Evolutionary conservation across 2,329 filamentous ascomycete genomes (phyloP).

Genomic region (Aureobasidium sp.): DNA sequence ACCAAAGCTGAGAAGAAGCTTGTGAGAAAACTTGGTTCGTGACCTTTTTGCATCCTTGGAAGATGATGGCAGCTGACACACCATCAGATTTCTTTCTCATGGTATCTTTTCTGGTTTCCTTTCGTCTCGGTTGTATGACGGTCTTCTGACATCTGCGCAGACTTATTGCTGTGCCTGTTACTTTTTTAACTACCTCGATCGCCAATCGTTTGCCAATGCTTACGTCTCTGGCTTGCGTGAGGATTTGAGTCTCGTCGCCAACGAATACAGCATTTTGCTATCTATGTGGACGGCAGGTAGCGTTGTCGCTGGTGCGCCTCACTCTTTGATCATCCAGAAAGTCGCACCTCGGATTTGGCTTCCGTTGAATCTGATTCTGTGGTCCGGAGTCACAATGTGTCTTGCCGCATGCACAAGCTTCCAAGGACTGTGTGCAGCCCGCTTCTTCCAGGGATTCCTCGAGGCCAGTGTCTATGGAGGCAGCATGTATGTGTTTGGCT

Average conservation of each 20-base stretch:
- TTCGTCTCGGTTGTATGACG: background rate
- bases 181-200: conserved; percentile 36
- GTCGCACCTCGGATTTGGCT: conserved; percentile 54
- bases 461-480: conserved; percentile 42
- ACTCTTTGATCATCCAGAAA: conserved; percentile 57
- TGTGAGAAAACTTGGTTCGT: background rate
- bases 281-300: conserved; percentile 31
- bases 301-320: conserved; percentile 54
- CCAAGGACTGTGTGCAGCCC: conserved; percentile 26
- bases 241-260: conserved; percentile 42
- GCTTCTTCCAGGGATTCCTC: conserved; percentile 43
- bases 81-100: background rate
- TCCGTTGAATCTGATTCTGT: conserved; percentile 56
- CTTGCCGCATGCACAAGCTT: conserved; percentile 31
- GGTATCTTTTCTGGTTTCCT: background rate
- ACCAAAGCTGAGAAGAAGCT: background rate
- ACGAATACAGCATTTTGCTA: conserved; percentile 40
- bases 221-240: conserved; percentile 50
- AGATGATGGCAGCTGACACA: background rate
- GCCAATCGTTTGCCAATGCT: conserved; percentile 47
- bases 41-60: no score
- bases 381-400: conserved; percentile 58
- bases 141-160: background rate
- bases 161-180: conserved; percentile 12
- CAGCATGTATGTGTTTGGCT: conserved; percentile 42